Conservation (phyloP, 1,139 yeast genomes). For the Candida sanyaensis region DNA sequence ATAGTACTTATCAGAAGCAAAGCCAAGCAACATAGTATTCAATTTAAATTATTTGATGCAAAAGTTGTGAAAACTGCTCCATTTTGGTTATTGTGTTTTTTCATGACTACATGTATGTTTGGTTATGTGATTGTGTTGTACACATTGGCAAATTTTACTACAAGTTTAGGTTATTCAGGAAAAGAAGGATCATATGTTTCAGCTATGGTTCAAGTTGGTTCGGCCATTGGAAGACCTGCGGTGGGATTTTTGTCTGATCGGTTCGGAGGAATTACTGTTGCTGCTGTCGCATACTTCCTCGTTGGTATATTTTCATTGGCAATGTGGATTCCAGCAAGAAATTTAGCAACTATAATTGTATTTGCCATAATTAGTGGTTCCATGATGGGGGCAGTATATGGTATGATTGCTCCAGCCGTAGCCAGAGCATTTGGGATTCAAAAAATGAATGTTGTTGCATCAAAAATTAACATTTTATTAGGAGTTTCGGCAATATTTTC, state of each 20-base stretch:
- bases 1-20: slow-evolving; percentile 25
- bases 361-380: slow-evolving; percentile 29
- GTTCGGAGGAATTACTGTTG: slow-evolving; percentile 42
- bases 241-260: slow-evolving; percentile 41
- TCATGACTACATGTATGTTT: slow-evolving; percentile 40
- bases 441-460: slow-evolving; percentile 50
- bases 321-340: slow-evolving; percentile 39
- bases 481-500: slow-evolving; percentile 51
- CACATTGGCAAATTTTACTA: slow-evolving; percentile 46
- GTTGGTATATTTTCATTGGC: slow-evolving; percentile 31
- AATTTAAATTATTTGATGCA: slow-evolving; percentile 36
- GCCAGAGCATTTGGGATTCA: slow-evolving; percentile 48
- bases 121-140: slow-evolving; percentile 50
- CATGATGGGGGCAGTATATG: slow-evolving; percentile 32
- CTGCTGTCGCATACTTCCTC: slow-evolving; percentile 23
- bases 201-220: slow-evolving; percentile 48
- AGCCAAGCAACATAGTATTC: slow-evolving; percentile 23
- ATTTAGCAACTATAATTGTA: slow-evolving; percentile 29
- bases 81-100: slow-evolving; percentile 30
- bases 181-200: slow-evolving; percentile 44
- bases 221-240: slow-evolving; percentile 40
- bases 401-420: slow-evolving; percentile 29
- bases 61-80: slow-evolving; percentile 30
- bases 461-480: slow-evolving; percentile 48
- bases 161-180: slow-evolving; percentile 43